phyloP scores from a whole-genome alignment of 257 asterid species.

The Lycium ferocissimum region DNA sequence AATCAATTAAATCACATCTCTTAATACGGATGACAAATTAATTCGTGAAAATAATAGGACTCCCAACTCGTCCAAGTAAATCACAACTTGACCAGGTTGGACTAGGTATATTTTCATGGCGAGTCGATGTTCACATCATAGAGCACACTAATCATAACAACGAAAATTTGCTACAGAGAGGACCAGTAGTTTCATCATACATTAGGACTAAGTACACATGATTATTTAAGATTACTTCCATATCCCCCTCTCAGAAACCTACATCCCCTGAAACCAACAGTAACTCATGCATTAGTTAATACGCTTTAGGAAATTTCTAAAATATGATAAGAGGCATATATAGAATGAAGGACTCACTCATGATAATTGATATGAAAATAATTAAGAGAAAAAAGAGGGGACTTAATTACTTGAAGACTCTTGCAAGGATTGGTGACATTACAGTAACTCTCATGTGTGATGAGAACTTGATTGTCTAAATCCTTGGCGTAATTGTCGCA shows the following conservation, averaged over 20 bases:
- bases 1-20: too few species aligned
- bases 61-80: too few species aligned
- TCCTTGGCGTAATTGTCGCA: neutral
- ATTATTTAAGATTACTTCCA: neutral
- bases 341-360: too few species aligned
- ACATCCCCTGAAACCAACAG: slow-evolving; percentile 15
- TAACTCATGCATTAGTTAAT: neutral
- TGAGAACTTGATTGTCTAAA: neutral
- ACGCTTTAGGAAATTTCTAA: neutral
- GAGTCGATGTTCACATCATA: neutral
- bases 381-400: too few species aligned
- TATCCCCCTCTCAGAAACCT: neutral
- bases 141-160: neutral
- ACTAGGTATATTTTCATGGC: too few species aligned
- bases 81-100: too few species aligned
- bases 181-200: neutral
- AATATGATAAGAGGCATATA: neutral
- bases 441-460: slow-evolving; percentile 8
- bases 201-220: neutral
- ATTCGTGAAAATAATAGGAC: too few species aligned
- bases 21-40: too few species aligned
- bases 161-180: neutral
- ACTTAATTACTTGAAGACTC: neutral
- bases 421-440: slow-evolving; percentile 4
- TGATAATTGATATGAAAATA: too few species aligned